A percentile compares a stretch with the other conserved stretches of the same genome.
These are phyloP conservation scores for Circinella minor DNA, from an alignment of 371 early-diverging fungal species.

Conservation along the genomic window DNA sequence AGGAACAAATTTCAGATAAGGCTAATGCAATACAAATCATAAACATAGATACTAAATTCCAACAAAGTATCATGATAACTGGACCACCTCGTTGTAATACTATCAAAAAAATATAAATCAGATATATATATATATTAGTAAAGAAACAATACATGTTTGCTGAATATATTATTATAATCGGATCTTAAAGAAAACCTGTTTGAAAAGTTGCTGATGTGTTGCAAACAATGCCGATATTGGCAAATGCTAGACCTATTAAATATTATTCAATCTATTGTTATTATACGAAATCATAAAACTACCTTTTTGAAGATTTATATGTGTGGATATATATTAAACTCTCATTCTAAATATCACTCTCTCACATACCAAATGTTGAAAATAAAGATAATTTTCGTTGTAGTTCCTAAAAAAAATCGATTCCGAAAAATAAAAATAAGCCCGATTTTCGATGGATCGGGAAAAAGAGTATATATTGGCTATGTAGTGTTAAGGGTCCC, in stretches of 20 bases:
- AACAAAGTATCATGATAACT: slow-evolving; percentile 46
- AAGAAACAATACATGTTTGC: no score
- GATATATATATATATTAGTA: no score
- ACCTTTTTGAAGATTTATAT: no score
- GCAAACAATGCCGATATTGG: slow-evolving; percentile 51
- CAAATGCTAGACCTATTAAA: slow-evolving; percentile 42
- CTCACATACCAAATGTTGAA: slow-evolving; percentile 42
- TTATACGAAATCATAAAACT: not conserved
- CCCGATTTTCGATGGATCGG: not conserved
- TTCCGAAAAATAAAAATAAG: not conserved
- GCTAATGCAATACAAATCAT: slow-evolving; percentile 67
- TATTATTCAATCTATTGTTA: not conserved
- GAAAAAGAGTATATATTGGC: not conserved
- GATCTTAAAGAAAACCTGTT: slow-evolving; percentile 26
- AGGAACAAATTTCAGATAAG: slow-evolving; percentile 75
- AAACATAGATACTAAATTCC: slow-evolving; percentile 68
- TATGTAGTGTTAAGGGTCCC: no score
- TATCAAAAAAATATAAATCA: slow-evolving; percentile 12
- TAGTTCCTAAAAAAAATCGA: slow-evolving; percentile 25
- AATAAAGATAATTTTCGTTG: slow-evolving; percentile 43
- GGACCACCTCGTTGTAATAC: slow-evolving; percentile 52
- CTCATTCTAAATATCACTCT: no score
- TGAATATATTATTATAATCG: no score
- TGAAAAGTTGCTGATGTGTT: slow-evolving; percentile 52
- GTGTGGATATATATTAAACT: no score